Conservation (phyloP, 768 basidiomycete genomes). For the Coprinopsis marcescibilis region DNA sequence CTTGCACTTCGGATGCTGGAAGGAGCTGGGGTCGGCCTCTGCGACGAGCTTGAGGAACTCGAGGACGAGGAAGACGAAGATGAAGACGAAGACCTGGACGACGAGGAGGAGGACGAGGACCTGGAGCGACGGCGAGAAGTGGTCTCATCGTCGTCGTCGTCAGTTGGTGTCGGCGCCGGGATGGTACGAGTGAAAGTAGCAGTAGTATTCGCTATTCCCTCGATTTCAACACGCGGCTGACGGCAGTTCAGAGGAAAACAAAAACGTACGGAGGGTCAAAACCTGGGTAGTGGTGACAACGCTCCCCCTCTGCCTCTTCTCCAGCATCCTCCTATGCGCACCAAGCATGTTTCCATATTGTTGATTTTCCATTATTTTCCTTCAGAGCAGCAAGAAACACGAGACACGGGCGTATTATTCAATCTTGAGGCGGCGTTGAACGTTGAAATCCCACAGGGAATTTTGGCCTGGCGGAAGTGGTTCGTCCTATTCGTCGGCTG, state of each 20-base stretch:
- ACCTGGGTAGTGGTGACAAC: constrained; percentile 3
- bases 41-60: too few relatives aligned
- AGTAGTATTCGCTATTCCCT: background rate
- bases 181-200: background rate
- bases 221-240: too few relatives aligned
- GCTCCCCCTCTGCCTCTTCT: constrained; percentile 4
- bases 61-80: background rate
- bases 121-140: background rate
- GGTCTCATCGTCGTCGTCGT: background rate
- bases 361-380: too few relatives aligned
- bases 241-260: background rate
- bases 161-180: background rate
- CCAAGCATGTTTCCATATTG: background rate
- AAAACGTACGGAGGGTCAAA: constrained; percentile 7
- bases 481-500: too few relatives aligned
- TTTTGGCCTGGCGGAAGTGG: too few relatives aligned
- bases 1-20: too few relatives aligned
- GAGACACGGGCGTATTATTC: too few relatives aligned
- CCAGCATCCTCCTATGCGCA: background rate
- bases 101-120: background rate
- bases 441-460: too few relatives aligned
- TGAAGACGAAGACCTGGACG: background rate
- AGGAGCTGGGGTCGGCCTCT: too few relatives aligned
- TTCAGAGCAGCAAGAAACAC: too few relatives aligned
- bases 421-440: too few relatives aligned